A percentile compares a stretch with the other conserved stretches of the same genome.
Conservation (phyloP, 2,329 filamentous ascomycete species). For the Beauveria caledonica region DNA sequence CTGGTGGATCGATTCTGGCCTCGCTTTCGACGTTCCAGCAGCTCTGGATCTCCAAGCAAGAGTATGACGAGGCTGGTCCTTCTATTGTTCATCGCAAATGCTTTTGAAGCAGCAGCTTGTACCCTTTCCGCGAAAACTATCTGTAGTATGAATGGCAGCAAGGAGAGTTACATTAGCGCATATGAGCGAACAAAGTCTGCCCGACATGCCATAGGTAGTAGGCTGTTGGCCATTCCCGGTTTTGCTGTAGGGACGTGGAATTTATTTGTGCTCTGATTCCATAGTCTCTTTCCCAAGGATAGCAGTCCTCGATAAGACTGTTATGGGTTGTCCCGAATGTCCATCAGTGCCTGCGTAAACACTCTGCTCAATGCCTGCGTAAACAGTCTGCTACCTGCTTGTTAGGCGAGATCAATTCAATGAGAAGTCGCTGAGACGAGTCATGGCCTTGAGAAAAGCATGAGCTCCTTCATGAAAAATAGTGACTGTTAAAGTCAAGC, state of each 20-base stretch:
- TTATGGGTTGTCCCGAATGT: background rate
- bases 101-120: conserved; percentile 68
- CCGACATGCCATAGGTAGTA: background rate
- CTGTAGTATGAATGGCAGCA: background rate
- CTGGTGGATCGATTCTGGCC: conserved; percentile 99
- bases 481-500: conserved; percentile 19
- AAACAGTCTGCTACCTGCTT: background rate
- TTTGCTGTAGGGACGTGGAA: background rate
- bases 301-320: background rate
- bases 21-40: conserved; percentile 99
- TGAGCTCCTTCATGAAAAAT: conserved; percentile 13
- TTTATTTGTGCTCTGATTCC: background rate
- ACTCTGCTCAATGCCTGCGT: background rate
- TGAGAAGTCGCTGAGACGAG: background rate
- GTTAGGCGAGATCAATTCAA: background rate
- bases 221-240: background rate
- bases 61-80: conserved; percentile 99
- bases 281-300: background rate
- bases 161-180: background rate
- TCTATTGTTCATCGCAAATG: conserved; percentile 99
- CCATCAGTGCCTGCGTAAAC: background rate
- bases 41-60: conserved; percentile 99
- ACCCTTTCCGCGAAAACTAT: background rate
- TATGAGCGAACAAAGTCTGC: background rate
- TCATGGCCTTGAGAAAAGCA: background rate